These are phyloP conservation scores for Bipolaris zeicola DNA, from an alignment of 2,329 filamentous ascomycete genomes.

Conservation along the genomic window DNA sequence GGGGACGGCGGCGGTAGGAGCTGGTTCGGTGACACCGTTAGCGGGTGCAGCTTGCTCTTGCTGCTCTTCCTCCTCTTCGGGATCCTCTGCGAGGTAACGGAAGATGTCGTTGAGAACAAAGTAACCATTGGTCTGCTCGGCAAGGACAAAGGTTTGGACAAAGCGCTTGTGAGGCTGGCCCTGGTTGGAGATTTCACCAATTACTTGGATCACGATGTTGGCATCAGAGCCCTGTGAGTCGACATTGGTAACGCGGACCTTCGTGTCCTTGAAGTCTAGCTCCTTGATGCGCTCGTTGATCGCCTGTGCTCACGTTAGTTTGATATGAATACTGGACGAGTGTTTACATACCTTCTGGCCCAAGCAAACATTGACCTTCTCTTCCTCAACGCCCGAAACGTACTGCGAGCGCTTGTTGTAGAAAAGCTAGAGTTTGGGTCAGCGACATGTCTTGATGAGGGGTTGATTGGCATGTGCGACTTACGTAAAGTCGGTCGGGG, in stretches of 20 bases:
- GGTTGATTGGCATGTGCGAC: slow-evolving; percentile 18
- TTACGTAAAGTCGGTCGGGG: slow-evolving; percentile 84
- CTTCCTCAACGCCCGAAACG: slow-evolving; percentile 88
- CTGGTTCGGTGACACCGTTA: slow-evolving; percentile 50
- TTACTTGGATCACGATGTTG: slow-evolving; percentile 97
- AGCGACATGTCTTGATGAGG: slow-evolving; percentile 18
- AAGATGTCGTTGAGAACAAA: slow-evolving; percentile 99
- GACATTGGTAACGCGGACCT: slow-evolving; percentile 97
- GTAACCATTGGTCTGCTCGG: slow-evolving; percentile 94
- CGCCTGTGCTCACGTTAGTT: slow-evolving; percentile 58
- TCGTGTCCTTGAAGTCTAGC: slow-evolving; percentile 95
- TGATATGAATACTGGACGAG: not conserved
- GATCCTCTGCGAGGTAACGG: slow-evolving; percentile 85
- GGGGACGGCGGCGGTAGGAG: slow-evolving; percentile 41
- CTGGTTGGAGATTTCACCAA: slow-evolving; percentile 97
- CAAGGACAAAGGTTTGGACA: slow-evolving; percentile 95
- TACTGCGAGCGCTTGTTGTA: slow-evolving; percentile 97
- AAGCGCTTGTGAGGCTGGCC: slow-evolving; percentile 91
- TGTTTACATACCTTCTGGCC: slow-evolving; percentile 75
- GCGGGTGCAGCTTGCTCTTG: slow-evolving; percentile 43
- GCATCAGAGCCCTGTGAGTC: slow-evolving; percentile 92
- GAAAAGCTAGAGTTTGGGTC: slow-evolving; percentile 66
- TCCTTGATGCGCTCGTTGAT: slow-evolving; percentile 95
- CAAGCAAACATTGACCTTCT: slow-evolving; percentile 82
- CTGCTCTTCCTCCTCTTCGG: slow-evolving; percentile 66